phyloP scores from a whole-genome alignment of 495 filamentous ascomycete genomes.

The Xylaria grammica region DNA sequence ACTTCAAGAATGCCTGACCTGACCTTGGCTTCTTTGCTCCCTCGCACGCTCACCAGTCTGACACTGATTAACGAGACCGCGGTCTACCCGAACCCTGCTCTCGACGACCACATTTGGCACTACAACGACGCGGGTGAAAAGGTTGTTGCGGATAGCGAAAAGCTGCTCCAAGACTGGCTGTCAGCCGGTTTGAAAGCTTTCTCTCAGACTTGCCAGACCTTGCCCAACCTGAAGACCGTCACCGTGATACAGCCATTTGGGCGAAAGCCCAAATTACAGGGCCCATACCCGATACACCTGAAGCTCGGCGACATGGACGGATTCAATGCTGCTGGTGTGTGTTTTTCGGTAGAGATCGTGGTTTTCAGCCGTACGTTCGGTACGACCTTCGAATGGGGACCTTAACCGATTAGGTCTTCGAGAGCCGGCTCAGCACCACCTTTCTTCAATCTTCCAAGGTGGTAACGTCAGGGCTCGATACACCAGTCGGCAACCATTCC shows the following conservation, averaged over 20 bases:
- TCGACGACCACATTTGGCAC: no score
- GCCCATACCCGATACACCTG: no score
- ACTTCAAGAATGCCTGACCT: neutral
- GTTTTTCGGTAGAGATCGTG: neutral
- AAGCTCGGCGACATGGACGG: neutral
- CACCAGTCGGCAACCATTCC: no score
- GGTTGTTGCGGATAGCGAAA: neutral
- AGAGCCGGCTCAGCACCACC: no score
- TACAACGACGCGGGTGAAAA: neutral
- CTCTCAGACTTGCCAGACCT: neutral
- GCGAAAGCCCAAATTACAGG: neutral
- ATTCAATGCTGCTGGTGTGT: neutral
- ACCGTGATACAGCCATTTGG: neutral
- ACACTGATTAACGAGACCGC: neutral
- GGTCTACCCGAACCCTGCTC: no score
- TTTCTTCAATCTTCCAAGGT: no score
- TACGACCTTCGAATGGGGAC: no score
- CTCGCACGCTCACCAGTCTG: neutral
- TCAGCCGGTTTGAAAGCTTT: neutral
- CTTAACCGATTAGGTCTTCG: no score
- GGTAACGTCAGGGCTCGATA: no score
- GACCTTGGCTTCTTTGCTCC: constrained; percentile 2
- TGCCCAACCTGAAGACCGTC: neutral
- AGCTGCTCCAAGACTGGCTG: neutral
- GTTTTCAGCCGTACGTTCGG: no score